Conservation (phyloP, 257 asterid genomes). For the Petrea volubilis region DNA sequence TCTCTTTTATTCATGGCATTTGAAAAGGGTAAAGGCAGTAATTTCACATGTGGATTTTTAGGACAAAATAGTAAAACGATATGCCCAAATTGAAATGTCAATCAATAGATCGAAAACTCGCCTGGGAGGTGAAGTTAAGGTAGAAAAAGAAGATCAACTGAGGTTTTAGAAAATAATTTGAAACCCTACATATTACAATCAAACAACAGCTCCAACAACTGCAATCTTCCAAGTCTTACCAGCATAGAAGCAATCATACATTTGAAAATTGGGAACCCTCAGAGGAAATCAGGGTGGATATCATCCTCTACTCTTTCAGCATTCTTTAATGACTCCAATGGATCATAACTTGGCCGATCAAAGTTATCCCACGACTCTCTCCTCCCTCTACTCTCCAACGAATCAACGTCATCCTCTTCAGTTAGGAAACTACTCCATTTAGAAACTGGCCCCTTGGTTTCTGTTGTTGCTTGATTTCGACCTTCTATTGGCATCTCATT, state of each 20-base stretch:
- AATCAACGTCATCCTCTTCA: slow-evolving; percentile 38
- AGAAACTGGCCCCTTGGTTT: slow-evolving; percentile 34
- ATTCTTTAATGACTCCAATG: slow-evolving; percentile 27
- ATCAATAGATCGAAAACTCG: no score
- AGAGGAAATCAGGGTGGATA: slow-evolving; percentile 76
- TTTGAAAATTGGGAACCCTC: slow-evolving; percentile 15
- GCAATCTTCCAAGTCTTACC: background rate
- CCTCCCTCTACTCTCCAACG: slow-evolving; percentile 31
- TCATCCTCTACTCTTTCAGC: slow-evolving; percentile 69
- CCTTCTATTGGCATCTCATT: background rate
- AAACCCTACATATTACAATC: no score
- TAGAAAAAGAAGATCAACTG: no score
- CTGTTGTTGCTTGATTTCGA: slow-evolving; percentile 1
- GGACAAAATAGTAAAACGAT: no score
- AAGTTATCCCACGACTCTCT: slow-evolving; percentile 10
- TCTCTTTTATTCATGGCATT: no score
- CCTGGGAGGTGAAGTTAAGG: no score
- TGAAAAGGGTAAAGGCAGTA: no score
- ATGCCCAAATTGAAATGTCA: no score
- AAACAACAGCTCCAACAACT: no score
- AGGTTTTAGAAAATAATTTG: no score
- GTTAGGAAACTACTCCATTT: slow-evolving; percentile 76
- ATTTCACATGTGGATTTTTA: no score
- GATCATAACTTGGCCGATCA: slow-evolving; percentile 21
- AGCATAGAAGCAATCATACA: background rate